A percentile compares a stretch with the other conserved stretches of the same genome.
Conservation (phyloP, 2,329 filamentous ascomycete species). For the Claviceps quebecensis region DNA sequence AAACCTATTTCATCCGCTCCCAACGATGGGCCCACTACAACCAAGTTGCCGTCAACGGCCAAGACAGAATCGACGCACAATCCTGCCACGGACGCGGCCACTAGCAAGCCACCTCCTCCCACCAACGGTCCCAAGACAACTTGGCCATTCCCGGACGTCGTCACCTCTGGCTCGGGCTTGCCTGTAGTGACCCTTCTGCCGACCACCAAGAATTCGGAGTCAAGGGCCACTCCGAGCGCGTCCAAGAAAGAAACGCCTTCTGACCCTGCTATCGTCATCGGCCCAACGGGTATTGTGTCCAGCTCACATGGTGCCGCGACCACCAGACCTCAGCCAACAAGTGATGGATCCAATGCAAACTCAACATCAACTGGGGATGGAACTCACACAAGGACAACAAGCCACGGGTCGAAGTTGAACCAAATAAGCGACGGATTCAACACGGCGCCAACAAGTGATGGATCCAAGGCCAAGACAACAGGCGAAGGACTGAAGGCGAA, state of each 20-base stretch:
- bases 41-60: constrained; percentile 8
- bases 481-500: not conserved
- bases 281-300: constrained; percentile 14
- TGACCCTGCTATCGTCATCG: constrained; percentile 13
- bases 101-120: constrained; percentile 6
- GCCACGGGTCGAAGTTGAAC: not conserved
- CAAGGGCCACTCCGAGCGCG: not conserved
- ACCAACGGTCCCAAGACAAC: not conserved
- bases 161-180: not conserved
- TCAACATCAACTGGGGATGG: not conserved
- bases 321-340: not conserved
- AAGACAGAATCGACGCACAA: constrained; percentile 10
- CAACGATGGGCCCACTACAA: constrained; percentile 8
- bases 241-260: not conserved
- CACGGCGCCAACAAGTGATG: not conserved
- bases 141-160: not conserved
- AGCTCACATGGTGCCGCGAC: not conserved
- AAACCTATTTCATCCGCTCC: constrained; percentile 11
- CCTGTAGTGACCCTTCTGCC: not conserved
- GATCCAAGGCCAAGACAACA: not conserved
- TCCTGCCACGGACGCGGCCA: constrained; percentile 12
- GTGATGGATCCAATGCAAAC: not conserved
- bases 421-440: not conserved
- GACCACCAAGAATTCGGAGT: not conserved
- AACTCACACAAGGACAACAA: not conserved